Base-by-base conservation (phyloP, 768 basidiomycete genomes). In the Hypholoma fasciculare region DNA sequence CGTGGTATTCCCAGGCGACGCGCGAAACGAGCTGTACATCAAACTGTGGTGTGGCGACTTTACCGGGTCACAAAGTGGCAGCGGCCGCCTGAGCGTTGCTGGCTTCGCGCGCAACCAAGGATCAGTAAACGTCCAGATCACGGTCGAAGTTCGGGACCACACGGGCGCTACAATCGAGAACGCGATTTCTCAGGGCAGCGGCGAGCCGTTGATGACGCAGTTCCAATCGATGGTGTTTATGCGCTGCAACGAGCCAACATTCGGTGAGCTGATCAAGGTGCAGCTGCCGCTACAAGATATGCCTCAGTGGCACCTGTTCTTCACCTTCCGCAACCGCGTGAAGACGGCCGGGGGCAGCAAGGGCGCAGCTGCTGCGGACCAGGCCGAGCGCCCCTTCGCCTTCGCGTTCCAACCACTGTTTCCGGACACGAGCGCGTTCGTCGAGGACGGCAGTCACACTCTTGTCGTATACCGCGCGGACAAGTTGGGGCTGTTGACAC, bases 1-100 rank as follows among this genome's bases (percentile, higher is more conserved):
- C 63, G 95, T 97, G 7, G 95, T 96, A 8, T 95, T 95, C 68
- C 96, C 96, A 3, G 92, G 91, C 7, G 90, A 92, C 60, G 74
- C 85, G n/a, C 87, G 96, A 14, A 98, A 98, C 66, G 96, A 98
- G 62, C 80, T 98, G 12, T 98, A 98, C 72, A 83, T 98, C 76
- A 97, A 97, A 71, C 82, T 98, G 0, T 98, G 95, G 95, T 89
- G 87, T 55, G 96, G 93, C 39, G 90, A 94, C 61, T 98, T 98
- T 68, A 74, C 80, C 2, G 74, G 83, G 0, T 77, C 82, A 3
- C 81, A 83, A 58, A 72, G 71, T 42, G 73, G 74, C 26, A 73
- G 77, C 43, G 78, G 78, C 23, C 78, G 86, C 40, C 71, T 88
- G 3, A 88, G 88, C 44, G 78, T 91, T 50, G 78, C 81, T 36